Base-by-base conservation (phyloP, 257 asterid genomes). In the Primulina huaijiensis region DNA sequence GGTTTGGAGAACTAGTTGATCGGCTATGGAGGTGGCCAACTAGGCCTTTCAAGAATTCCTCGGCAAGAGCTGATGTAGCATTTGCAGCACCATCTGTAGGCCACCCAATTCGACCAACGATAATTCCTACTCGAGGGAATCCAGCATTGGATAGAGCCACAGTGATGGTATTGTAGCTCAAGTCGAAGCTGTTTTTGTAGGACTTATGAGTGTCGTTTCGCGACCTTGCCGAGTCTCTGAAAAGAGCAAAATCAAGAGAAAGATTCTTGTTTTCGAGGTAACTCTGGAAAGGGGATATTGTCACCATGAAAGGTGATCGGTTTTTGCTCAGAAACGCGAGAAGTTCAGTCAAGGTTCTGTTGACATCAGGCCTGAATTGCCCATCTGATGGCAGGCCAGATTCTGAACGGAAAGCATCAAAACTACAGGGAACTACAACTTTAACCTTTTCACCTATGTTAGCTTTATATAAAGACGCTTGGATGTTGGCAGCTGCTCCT, bases 51-150 rank as follows among this genome's bases (percentile, higher is more conserved):
- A 75, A 75, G 85, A 92, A 92, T 35, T 78, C 90, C 71, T 77
- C 81, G 1, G 98, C 94, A 40, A 79, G 81, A 67, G 83, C 69
- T 25, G 95, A 75, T 14, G 55, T 46, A 46, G 55, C 81, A 80
- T 92, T 83, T 33, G 87, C 85, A 62, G 93, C 87, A 3, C 98
- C 98, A 62, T 89, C 95, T 4, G 92, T 85, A 8, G 98, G 98
- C 98, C 98, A 92, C 58, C 98, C 98, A 19, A 89, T 85, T 62
- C 75, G 81, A 37, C 87, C 83, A 17, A 92, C 68, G 57, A 85
- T 77, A 33, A 92, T 63, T 0, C 82, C 89, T 56, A 82, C 64
- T 57, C 43, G 75, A 62, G 92, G 77, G 66, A 83, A 92, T 7
- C 98, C 94, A 20, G 89, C 85, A 16, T 29, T 63, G 27, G 87